Conservation (phyloP, 257 asterid species). For the Solanum habrochaites region DNA sequence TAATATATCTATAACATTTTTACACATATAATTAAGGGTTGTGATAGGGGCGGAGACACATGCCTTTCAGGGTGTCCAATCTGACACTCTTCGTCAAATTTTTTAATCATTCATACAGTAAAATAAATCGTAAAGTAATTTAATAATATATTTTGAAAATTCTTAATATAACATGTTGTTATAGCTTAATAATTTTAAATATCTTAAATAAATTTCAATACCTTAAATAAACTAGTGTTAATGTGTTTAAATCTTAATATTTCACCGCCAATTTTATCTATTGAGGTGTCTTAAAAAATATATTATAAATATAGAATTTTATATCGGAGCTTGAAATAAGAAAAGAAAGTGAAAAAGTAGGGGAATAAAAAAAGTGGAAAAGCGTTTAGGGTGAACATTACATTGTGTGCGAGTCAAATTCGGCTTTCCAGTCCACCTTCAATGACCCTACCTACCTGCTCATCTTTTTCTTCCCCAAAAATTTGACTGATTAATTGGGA, state of each 20-base stretch:
- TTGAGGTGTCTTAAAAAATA: too few relatives aligned
- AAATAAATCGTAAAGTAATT: too few relatives aligned
- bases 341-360: neutral
- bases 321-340: neutral
- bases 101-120: too few relatives aligned
- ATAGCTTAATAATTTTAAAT: too few relatives aligned
- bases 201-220: neutral
- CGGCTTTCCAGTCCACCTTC: neutral
- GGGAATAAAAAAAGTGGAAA: neutral
- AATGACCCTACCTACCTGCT: neutral
- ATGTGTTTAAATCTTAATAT: too few relatives aligned
- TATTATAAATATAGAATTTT: too few relatives aligned
- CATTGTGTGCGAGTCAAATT: neutral
- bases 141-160: too few relatives aligned
- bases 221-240: too few relatives aligned
- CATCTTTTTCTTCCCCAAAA: neutral
- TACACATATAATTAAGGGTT: neutral
- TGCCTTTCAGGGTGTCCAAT: neutral
- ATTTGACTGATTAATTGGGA: neutral
- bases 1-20: neutral
- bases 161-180: too few relatives aligned
- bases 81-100: accelerated
- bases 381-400: neutral
- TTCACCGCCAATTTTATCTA: accelerated
- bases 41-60: neutral